Base-by-base conservation (phyloP, 2,329 filamentous ascomycete species). In the Fusarium phyllophilum region DNA sequence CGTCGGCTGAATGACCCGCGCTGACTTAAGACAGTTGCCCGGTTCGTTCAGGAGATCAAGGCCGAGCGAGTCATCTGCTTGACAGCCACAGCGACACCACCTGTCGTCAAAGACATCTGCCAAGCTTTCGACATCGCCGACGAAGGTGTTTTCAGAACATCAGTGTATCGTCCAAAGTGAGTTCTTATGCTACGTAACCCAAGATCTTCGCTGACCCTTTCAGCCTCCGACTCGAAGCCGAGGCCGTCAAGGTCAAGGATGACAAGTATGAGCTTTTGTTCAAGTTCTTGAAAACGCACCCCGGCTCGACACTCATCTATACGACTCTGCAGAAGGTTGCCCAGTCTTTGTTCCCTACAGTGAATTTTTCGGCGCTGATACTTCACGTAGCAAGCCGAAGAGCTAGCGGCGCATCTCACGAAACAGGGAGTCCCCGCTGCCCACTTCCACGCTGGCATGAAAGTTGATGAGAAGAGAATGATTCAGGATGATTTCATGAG, bases 61-160 rank as follows among this genome's bases (percentile, higher is more conserved):
- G 89, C 89, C 0, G 88, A 91, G 75, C 83, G 88, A 22, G 88
- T 91, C 8, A 81, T 91, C 17, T 91, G 89, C 70, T 79, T 91
- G 31, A 91, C 89, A 1, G 89, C 89, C 8, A 91, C 89, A 2
- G 89, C 89, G 14, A 90, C 88, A 5, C 86, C 86, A 5, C 83
- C 83, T 15, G 89, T 91, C n/a, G 84, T 86, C 1, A 78, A 86
- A 12, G 89, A 90, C 62, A 85, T 91, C 33, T 86, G 88, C 70
- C 79, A 83, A 42, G 85, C 85, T 1, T 91, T 90, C 74, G 70
- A 84, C 5, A 87, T 91, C 34, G 77, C 72, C 6, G 54, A 74
- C 3, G 67, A 74, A 4, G 87, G 87, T 1, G 82, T 91, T 4
- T 91, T 90, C 77, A 84, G 86, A 62, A 91, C 88, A 2, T 86